Conservation (phyloP, 176 grass and related monocot genomes). For the Juncus effusus region DNA sequence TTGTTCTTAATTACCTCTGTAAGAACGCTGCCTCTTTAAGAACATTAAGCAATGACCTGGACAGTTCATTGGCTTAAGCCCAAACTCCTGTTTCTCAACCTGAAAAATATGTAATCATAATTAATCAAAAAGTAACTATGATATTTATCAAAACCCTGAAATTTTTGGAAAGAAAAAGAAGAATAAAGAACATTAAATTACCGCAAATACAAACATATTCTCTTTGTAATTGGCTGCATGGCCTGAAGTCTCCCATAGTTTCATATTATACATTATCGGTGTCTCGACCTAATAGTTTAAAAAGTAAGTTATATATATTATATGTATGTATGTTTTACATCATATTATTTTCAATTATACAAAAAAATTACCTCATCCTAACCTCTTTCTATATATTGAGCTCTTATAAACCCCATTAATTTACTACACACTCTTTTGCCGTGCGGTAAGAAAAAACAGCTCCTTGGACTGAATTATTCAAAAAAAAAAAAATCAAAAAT, state of each 20-base stretch:
- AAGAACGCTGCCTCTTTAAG: slow-evolving; percentile 76
- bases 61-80: slow-evolving; percentile 99
- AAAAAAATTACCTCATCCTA: slow-evolving; percentile 73
- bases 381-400: slow-evolving; percentile 77
- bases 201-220: slow-evolving; percentile 99
- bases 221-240: slow-evolving; percentile 98
- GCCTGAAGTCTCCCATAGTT: slow-evolving; percentile 99
- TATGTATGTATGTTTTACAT: too few relatives aligned
- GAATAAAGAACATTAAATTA: slow-evolving; percentile 33
- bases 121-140: background rate
- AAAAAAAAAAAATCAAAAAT: background rate
- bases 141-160: too few relatives aligned
- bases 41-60: slow-evolving; percentile 99
- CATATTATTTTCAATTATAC: too few relatives aligned
- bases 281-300: slow-evolving; percentile 58
- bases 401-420: slow-evolving; percentile 79
- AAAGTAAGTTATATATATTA: background rate
- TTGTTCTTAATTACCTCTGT: too few relatives aligned
- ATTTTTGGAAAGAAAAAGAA: background rate
- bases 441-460: slow-evolving; percentile 95
- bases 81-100: slow-evolving; percentile 98
- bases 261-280: slow-evolving; percentile 99
- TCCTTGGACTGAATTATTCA: slow-evolving; percentile 65
- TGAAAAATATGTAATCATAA: slow-evolving; percentile 29
- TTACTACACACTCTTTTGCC: slow-evolving; percentile 93